phyloP scores from a whole-genome alignment of 495 filamentous ascomycete genomes.

The Annulohypoxylon bovei region DNA sequence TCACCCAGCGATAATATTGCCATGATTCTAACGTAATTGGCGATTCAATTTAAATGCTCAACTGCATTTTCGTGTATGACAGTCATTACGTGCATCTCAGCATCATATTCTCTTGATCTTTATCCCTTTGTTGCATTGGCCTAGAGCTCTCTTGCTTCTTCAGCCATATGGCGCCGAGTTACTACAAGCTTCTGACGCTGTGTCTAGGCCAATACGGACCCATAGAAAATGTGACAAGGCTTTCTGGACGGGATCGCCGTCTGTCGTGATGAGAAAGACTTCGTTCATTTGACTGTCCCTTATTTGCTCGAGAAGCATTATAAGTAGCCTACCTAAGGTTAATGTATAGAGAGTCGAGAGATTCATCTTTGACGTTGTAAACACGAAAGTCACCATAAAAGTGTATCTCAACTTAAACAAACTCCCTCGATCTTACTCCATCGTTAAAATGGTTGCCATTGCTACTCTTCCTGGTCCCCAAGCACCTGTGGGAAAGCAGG shows the following conservation, averaged over 20 bases:
- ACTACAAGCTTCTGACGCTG: neutral
- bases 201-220: neutral
- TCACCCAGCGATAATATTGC: neutral
- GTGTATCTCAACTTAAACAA: neutral
- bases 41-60: neutral
- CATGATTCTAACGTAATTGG: neutral
- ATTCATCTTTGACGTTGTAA: neutral
- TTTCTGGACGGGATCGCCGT: neutral
- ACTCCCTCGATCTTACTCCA: neutral
- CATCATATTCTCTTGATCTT: neutral
- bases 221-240: neutral
- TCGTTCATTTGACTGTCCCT: neutral
- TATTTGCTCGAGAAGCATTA: neutral
- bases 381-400: neutral
- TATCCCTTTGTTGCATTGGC: no score
- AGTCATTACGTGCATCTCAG: neutral
- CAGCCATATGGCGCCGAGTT: neutral
- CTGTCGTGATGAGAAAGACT: neutral
- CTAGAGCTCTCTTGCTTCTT: neutral
- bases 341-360: neutral
- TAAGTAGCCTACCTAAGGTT: neutral
- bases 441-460: neutral
- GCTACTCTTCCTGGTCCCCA: neutral
- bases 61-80: neutral
- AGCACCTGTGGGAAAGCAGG: neutral